These are phyloP conservation scores for Sindora glabra DNA, from an alignment of 306 rosid genomes.

Conservation along the genomic window DNA sequence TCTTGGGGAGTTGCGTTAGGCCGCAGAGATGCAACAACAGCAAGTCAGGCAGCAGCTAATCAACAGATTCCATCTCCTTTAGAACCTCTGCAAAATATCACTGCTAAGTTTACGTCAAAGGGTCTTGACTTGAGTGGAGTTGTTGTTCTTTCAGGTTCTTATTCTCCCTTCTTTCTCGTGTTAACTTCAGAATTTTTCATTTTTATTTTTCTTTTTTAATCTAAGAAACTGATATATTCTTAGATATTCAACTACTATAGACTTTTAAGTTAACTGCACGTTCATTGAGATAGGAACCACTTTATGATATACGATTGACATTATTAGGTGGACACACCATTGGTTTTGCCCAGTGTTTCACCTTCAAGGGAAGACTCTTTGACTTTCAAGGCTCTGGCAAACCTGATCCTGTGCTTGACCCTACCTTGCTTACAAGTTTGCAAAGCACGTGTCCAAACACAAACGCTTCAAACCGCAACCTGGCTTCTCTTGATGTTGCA, in stretches of 20 bases:
- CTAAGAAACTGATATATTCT: too few relatives aligned
- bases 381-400: constrained; percentile 46
- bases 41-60: constrained; percentile 34
- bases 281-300: too few relatives aligned
- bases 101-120: constrained; percentile 55
- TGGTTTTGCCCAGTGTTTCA: constrained; percentile 63
- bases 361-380: constrained; percentile 55
- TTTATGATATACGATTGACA: background rate
- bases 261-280: too few relatives aligned
- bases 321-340: constrained; percentile 57
- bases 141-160: constrained; percentile 66
- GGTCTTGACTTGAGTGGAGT: constrained; percentile 61
- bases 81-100: constrained; percentile 43
- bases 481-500: constrained; percentile 54
- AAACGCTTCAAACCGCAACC: constrained; percentile 28
- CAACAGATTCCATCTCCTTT: constrained; percentile 56
- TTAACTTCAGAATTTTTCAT: background rate
- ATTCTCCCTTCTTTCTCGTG: background rate
- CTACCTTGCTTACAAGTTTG: constrained; percentile 25
- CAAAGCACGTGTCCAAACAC: constrained; percentile 40
- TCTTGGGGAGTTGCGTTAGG: constrained; percentile 53
- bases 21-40: constrained; percentile 48
- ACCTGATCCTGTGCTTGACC: constrained; percentile 49
- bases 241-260: too few relatives aligned
- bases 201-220: too few relatives aligned